Evolutionary conservation across 805 yeast genomes (phyloP).

Genomic region (Pichia occidentalis): DNA sequence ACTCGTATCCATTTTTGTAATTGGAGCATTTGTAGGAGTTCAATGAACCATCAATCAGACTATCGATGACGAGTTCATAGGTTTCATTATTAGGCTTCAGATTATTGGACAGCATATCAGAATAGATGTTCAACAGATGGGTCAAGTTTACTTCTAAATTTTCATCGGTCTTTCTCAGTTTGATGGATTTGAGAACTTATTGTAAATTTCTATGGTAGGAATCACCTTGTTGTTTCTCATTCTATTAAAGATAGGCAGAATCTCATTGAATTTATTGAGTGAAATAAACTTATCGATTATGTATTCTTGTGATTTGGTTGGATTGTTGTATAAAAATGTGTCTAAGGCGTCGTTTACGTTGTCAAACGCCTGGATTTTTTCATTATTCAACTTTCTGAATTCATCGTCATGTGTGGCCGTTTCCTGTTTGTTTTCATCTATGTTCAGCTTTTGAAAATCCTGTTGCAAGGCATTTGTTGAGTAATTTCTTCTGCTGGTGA

Average conservation of each 20-base stretch:
- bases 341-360: conserved; percentile 5
- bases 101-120: conserved; percentile 50
- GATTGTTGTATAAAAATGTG: conserved; percentile 7
- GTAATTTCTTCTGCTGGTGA: conserved; percentile 4
- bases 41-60: conserved; percentile 45
- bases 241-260: conserved; percentile 28
- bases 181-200: conserved; percentile 49
- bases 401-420: background rate
- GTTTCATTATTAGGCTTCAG: conserved; percentile 52
- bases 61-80: conserved; percentile 44
- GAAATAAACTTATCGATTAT: conserved; percentile 22
- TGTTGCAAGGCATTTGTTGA: conserved; percentile 16
- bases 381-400: no score
- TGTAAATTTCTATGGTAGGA: conserved; percentile 48
- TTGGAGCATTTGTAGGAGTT: conserved; percentile 33
- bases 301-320: conserved; percentile 16
- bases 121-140: conserved; percentile 57
- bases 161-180: conserved; percentile 44
- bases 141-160: conserved; percentile 57
- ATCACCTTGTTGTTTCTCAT: conserved; percentile 31
- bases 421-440: conserved; percentile 2
- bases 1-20: conserved; percentile 37
- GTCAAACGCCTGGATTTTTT: conserved; percentile 4
- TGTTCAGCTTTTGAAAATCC: conserved; percentile 14
- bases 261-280: conserved; percentile 27